Evolutionary conservation across 148 eudicot species (phyloP).

Genomic region (Vaccinium corymbosum): DNA sequence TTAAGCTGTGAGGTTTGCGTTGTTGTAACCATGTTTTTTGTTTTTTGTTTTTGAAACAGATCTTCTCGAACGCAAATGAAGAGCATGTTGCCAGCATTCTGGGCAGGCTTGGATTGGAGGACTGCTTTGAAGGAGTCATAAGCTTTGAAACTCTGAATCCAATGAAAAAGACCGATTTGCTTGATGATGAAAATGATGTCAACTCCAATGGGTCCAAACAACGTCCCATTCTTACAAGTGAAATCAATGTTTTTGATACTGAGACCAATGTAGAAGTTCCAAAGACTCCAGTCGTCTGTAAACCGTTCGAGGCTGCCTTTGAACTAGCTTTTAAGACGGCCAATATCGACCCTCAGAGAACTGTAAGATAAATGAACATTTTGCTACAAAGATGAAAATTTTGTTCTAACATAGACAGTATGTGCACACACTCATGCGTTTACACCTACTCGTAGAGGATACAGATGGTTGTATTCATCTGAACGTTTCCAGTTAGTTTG

Average conservation of each 20-base stretch:
- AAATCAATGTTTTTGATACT: conserved; percentile 34
- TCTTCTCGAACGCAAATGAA: conserved; percentile 74
- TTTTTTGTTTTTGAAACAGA: conserved; percentile 31
- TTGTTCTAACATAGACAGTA: too few species aligned
- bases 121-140: conserved; percentile 68
- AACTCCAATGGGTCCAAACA: conserved; percentile 14
- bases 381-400: neutral
- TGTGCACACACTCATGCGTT: too few species aligned
- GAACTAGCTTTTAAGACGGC: conserved; percentile 63
- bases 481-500: too few species aligned
- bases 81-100: conserved; percentile 60
- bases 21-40: neutral
- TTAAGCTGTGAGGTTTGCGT: neutral
- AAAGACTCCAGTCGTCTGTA: conserved; percentile 65
- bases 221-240: conserved; percentile 14
- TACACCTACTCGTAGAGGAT: too few species aligned
- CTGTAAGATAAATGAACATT: conserved; percentile 40
- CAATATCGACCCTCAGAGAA: conserved; percentile 54
- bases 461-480: too few species aligned
- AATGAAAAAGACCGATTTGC: conserved; percentile 4
- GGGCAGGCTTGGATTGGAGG: conserved; percentile 75
- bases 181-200: conserved; percentile 17
- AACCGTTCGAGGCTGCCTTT: conserved; percentile 63
- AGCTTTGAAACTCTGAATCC: conserved; percentile 89
- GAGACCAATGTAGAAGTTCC: conserved; percentile 39